A percentile compares a stretch with the other conserved stretches of the same genome.
Conservation (phyloP, 805 yeast genomes). For the Ogataea siamensis region DNA sequence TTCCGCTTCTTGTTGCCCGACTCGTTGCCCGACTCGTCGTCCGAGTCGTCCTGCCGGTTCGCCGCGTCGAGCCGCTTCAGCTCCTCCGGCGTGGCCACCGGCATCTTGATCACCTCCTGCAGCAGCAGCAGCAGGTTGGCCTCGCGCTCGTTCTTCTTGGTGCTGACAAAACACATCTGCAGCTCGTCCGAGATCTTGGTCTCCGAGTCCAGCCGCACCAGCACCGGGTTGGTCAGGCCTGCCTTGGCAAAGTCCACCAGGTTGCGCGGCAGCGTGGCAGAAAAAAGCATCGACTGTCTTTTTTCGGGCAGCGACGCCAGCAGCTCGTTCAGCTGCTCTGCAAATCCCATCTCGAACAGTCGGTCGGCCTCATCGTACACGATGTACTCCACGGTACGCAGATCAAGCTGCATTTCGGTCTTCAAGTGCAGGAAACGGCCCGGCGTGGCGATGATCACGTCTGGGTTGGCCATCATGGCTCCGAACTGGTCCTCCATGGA, state of each 20-base stretch:
- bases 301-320: slow-evolving; percentile 76
- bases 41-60: slow-evolving; percentile 49
- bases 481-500: slow-evolving; percentile 95
- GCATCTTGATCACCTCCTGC: slow-evolving; percentile 82
- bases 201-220: slow-evolving; percentile 92
- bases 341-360: slow-evolving; percentile 93
- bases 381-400: slow-evolving; percentile 80
- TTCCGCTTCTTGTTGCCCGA: slow-evolving; percentile 31
- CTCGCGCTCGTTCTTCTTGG: slow-evolving; percentile 84
- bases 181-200: slow-evolving; percentile 84
- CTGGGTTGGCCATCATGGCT: slow-evolving; percentile 92
- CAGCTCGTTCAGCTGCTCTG: slow-evolving; percentile 88
- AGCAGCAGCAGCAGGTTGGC: slow-evolving; percentile 76
- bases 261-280: slow-evolving; percentile 91
- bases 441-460: slow-evolving; percentile 93
- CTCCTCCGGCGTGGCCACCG: slow-evolving; percentile 73
- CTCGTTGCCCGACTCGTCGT: slow-evolving; percentile 42
- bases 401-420: slow-evolving; percentile 89
- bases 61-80: slow-evolving; percentile 48
- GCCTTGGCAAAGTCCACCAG: slow-evolving; percentile 97
- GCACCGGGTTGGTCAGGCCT: slow-evolving; percentile 87
- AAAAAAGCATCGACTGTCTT: slow-evolving; percentile 86
- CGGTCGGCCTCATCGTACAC: slow-evolving; percentile 98
- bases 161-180: slow-evolving; percentile 82
- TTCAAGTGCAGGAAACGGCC: slow-evolving; percentile 95